phyloP scores from a whole-genome alignment of 2,329 filamentous ascomycete species.

The Helicocarpus griseus region DNA sequence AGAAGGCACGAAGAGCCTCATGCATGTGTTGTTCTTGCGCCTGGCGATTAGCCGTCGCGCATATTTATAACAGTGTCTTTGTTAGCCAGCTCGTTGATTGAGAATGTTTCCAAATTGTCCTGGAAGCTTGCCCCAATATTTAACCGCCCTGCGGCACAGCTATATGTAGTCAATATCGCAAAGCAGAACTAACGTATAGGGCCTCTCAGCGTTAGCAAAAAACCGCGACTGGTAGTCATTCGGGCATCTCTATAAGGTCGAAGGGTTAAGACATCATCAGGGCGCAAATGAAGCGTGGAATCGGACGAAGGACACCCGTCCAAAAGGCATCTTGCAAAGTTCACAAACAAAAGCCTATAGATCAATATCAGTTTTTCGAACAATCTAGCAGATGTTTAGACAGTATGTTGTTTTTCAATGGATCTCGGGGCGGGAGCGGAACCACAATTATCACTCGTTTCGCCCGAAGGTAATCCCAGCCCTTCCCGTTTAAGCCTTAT shows the following conservation, averaged over 20 bases:
- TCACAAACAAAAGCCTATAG: too few relatives aligned
- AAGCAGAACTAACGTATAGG: background rate
- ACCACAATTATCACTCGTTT: background rate
- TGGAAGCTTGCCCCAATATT: background rate
- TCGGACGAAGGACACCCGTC: too few relatives aligned
- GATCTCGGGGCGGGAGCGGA: background rate
- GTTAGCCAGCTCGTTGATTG: too few relatives aligned
- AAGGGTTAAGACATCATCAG: background rate
- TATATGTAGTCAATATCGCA: background rate
- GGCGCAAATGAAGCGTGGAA: background rate
- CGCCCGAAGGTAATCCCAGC: background rate
- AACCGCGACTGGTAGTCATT: background rate
- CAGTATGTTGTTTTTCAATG: too few relatives aligned
- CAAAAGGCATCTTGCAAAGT: too few relatives aligned
- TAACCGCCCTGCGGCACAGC: background rate
- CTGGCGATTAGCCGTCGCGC: too few relatives aligned
- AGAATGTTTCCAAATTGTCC: background rate
- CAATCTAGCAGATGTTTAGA: too few relatives aligned
- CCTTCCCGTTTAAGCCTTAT: background rate
- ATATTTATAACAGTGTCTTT: too few relatives aligned
- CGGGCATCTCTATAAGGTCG: background rate
- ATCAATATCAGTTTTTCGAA: too few relatives aligned
- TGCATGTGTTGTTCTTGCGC: too few relatives aligned
- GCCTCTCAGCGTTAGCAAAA: background rate
- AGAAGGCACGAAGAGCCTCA: too few relatives aligned